phyloP scores from a whole-genome alignment of 148 eudicot species.

The Dysphania ambrosioides region DNA sequence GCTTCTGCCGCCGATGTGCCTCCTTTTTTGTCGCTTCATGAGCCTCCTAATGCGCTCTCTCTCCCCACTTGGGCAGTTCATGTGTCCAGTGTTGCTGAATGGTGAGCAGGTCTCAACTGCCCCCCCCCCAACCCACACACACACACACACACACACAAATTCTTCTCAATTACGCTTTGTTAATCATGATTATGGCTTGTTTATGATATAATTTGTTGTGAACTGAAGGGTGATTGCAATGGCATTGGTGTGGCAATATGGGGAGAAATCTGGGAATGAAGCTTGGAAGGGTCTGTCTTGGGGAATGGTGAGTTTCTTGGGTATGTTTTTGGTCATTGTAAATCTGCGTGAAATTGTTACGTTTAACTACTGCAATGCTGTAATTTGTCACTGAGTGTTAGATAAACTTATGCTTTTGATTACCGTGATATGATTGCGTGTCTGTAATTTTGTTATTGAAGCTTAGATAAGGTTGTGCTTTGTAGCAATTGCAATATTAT shows the following conservation, averaged over 20 bases:
- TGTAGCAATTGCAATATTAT: background rate
- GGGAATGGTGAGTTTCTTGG: constrained; percentile 74
- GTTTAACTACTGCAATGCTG: background rate
- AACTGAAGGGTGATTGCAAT: constrained; percentile 66
- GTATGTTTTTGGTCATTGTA: background rate
- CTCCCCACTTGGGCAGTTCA: constrained; percentile 93
- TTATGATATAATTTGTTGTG: background rate
- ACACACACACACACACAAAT: too few species aligned
- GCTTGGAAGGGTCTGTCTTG: constrained; percentile 90
- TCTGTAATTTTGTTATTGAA: background rate
- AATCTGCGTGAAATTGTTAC: background rate
- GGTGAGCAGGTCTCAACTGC: constrained; percentile 39
- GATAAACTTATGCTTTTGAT: too few species aligned
- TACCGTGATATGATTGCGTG: background rate
- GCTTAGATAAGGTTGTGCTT: background rate
- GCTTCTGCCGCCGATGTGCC: constrained; percentile 39
- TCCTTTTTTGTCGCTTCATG: constrained; percentile 47
- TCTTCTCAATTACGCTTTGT: background rate
- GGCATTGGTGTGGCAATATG: constrained; percentile 90
- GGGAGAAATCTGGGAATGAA: constrained; percentile 70
- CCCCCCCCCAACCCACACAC: too few species aligned
- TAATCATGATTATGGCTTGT: background rate
- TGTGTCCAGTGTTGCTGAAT: constrained; percentile 90
- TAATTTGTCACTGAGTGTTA: too few species aligned
- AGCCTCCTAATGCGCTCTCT: constrained; percentile 90